These are phyloP conservation scores for Coccomyxa sp. DNA, from an alignment of 139 green algal genomes.

Conservation along the genomic window DNA sequence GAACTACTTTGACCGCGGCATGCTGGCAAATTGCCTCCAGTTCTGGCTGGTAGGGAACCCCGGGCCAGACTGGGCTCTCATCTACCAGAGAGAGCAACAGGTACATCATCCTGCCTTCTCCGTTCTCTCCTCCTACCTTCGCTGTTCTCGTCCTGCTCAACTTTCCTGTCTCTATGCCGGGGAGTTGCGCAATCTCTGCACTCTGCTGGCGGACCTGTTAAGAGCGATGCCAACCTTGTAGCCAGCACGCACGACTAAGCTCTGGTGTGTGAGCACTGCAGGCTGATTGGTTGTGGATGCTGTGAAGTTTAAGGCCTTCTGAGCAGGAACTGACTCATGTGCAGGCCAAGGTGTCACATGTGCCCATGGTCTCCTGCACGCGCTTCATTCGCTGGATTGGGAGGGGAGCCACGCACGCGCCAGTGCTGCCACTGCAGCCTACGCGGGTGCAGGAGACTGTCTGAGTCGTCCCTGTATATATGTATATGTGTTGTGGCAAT, in stretches of 20 bases:
- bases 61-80: slow-evolving; percentile 23
- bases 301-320: neutral
- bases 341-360: neutral
- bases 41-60: neutral
- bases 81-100: slow-evolving; percentile 8
- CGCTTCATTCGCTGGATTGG: neutral
- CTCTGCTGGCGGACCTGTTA: neutral
- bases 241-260: neutral
- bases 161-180: neutral
- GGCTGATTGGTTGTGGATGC: too few relatives aligned
- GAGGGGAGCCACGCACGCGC: too few relatives aligned
- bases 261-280: neutral
- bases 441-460: too few relatives aligned
- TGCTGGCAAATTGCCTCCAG: slow-evolving; percentile 14
- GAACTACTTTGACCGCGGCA: slow-evolving; percentile 46
- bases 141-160: too few relatives aligned
- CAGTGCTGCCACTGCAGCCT: too few relatives aligned
- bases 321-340: neutral
- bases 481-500: too few relatives aligned
- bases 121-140: too few relatives aligned
- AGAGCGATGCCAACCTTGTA: too few relatives aligned
- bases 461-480: too few relatives aligned
- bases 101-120: neutral
- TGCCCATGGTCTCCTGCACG: neutral
- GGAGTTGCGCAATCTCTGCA: neutral